A percentile compares a stretch with the other conserved stretches of the same genome.
phyloP scores from a whole-genome alignment of 2,329 filamentous ascomycete genomes.

The Penicillium sp. region DNA sequence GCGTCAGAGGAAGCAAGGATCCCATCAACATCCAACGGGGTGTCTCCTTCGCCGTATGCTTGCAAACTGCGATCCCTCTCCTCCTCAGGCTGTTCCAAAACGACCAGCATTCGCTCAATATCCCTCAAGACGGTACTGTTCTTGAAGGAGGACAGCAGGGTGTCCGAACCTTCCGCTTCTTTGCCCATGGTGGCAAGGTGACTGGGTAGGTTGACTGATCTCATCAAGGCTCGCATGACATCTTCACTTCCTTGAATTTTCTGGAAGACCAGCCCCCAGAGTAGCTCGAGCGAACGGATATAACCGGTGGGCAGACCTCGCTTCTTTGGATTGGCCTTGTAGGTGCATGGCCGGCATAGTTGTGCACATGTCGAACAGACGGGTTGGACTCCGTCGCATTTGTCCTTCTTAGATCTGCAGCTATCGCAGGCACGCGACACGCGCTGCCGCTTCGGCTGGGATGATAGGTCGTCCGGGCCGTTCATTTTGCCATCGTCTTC shows the following conservation, averaged over 20 bases:
- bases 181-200: constrained; percentile 40
- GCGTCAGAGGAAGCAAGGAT: constrained; percentile 32
- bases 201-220: constrained; percentile 42
- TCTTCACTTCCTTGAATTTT: constrained; percentile 61
- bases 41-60: constrained; percentile 24
- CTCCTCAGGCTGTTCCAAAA: constrained; percentile 37
- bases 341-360: constrained; percentile 66
- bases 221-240: constrained; percentile 57
- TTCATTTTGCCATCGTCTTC: constrained; percentile 32
- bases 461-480: constrained; percentile 27
- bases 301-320: constrained; percentile 79
- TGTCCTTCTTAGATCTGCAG: constrained; percentile 67
- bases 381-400: constrained; percentile 70
- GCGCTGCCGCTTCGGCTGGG: constrained; percentile 59
- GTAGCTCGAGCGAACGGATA: constrained; percentile 70
- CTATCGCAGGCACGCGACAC: constrained; percentile 70
- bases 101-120: constrained; percentile 62
- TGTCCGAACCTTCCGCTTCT: constrained; percentile 52
- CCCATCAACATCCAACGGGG: constrained; percentile 30
- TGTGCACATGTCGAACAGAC: constrained; percentile 66
- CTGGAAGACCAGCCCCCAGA: constrained; percentile 66
- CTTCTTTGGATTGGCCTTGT: constrained; percentile 72
- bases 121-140: constrained; percentile 62
- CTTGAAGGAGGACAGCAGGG: constrained; percentile 63
- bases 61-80: constrained; percentile 35